Conservation (phyloP, 2,329 filamentous ascomycete genomes). For the Stagonosporopsis chrysanthemi region DNA sequence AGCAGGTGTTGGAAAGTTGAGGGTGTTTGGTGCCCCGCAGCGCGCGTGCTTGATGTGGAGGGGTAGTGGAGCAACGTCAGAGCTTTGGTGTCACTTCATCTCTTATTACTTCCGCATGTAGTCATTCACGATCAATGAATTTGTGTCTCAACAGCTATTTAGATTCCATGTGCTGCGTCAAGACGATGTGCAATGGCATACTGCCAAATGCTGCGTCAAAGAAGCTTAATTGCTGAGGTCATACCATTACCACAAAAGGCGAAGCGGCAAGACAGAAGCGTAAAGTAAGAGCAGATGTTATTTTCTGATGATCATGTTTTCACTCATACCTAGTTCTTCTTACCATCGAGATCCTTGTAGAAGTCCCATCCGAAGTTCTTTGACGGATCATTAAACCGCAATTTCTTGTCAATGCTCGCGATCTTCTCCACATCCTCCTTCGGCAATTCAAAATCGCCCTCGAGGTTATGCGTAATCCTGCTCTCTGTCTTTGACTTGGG, state of each 20-base stretch:
- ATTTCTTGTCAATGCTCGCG: constrained; percentile 64
- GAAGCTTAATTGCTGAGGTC: background rate
- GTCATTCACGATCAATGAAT: background rate
- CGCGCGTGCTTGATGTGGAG: constrained; percentile 10
- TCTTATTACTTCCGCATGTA: background rate
- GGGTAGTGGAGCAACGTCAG: constrained; percentile 10
- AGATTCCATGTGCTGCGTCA: background rate
- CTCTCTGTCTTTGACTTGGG: constrained; percentile 45
- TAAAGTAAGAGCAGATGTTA: background rate
- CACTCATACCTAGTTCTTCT: constrained; percentile 18
- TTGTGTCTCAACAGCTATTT: background rate
- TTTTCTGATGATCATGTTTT: background rate
- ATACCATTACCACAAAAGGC: background rate
- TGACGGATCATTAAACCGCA: constrained; percentile 68
- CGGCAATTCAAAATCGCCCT: constrained; percentile 74
- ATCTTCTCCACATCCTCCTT: constrained; percentile 74
- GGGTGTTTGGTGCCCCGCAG: constrained; percentile 21
- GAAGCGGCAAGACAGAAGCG: background rate
- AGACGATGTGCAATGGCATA: background rate
- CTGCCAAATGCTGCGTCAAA: background rate
- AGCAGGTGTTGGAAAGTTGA: background rate
- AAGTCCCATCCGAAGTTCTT: constrained; percentile 65
- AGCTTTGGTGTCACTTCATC: background rate
- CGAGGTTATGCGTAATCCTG: constrained; percentile 41
- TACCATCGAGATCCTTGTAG: constrained; percentile 65